Evolutionary conservation across 1,284 basidiomycete genomes (phyloP), one percentile per base, ranked within the genome.

Genomic region (Naganishia albida): DNA sequence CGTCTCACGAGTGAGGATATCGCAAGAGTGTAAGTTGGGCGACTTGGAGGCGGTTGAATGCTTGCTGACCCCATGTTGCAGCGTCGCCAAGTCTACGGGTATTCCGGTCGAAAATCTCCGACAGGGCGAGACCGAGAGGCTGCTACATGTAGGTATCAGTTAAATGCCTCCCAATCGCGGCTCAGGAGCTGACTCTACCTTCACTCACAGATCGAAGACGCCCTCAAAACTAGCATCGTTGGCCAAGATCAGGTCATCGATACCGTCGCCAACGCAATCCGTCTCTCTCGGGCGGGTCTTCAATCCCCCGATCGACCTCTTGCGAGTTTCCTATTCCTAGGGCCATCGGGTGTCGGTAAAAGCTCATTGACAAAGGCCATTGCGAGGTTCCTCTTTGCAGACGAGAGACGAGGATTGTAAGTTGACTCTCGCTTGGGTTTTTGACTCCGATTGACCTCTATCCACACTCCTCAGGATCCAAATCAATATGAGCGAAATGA

Each of bases 401-500:
- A 93, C 69, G 90, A 93, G 73, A 86, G 88, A 68, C 82, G 89
- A 42, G 90, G 91, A 20, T 75, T 95, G 88, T 90, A 72, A 76
- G 85, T 82, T 10, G 34, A 34, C n/a, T 34, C 34, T 34, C 1
- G 1, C 15, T 1, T 1, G 15, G 15, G 23, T 0, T 16, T 38
- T 25, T 13, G 64, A 23, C 7, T 18, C 7, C n/a, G 13, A 48
- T 23, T 65, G 30, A 55, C 40, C 1, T 64, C 8, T 54, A 6
- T 38, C 18, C 4, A 2, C 26, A 18, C 7, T 4, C 34, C 2
- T 7, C 67, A 89, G 88, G 64, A 90, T 94, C 69, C 90, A 88
- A 69, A 89, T 94, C 76, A 93, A 93, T 74, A 93, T 93, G 90
- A 91, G 88, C 12, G 91, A 94, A 83, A 93, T 90, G 74, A 90